phyloP scores from a whole-genome alignment of 169 alveolate species.

The Eimeria praecox region DNA sequence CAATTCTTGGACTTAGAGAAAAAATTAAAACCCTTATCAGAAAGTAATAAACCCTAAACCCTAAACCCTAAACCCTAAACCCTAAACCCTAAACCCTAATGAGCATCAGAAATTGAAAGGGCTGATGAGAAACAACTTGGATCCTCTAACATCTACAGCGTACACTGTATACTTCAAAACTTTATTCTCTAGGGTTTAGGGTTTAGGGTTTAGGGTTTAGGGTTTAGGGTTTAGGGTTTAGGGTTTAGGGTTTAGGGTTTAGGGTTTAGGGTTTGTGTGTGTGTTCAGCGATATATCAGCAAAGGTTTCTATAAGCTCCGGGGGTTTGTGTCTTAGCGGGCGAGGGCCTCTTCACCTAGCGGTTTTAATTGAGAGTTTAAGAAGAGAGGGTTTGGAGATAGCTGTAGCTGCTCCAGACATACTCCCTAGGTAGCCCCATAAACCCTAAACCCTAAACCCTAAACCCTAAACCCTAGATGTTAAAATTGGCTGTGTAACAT shows the following conservation, averaged over 20 bases:
- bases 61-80: constrained; percentile 2
- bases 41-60: constrained; percentile 11
- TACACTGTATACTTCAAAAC: no score
- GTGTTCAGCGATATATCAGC: background rate
- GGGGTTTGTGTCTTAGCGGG: background rate
- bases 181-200: background rate
- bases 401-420: constrained; percentile 88
- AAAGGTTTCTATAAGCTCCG: background rate
- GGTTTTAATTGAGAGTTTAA: constrained; percentile 96
- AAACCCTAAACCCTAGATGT: constrained; percentile 11
- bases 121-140: no score
- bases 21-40: background rate
- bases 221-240: background rate
- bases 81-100: constrained; percentile 14
- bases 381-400: constrained; percentile 98
- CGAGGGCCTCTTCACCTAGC: constrained; percentile 92
- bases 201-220: constrained; percentile 26
- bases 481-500: background rate
- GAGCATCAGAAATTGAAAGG: no score
- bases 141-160: no score
- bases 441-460: constrained; percentile 66
- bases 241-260: background rate
- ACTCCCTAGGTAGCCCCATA: constrained; percentile 85
- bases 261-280: background rate
- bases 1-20: background rate